Conservation (phyloP, 2,329 filamentous ascomycete genomes). For the Pseudogymnoascus sp. region DNA sequence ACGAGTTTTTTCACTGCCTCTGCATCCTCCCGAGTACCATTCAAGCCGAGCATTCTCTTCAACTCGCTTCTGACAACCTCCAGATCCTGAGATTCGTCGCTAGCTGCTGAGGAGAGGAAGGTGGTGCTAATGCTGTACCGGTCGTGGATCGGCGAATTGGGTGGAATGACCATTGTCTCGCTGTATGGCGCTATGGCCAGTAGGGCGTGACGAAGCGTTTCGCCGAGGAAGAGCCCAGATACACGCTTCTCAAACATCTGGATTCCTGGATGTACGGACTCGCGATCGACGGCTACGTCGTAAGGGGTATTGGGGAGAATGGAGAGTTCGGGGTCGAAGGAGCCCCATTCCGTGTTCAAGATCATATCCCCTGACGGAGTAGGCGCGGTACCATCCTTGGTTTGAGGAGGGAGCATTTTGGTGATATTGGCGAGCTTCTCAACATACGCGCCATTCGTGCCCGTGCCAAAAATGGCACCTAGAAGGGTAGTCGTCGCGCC, state of each 20-base stretch:
- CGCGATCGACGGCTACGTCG: constrained; percentile 68
- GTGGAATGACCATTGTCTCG: constrained; percentile 61
- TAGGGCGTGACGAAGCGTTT: constrained; percentile 75
- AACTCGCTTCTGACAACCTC: constrained; percentile 69
- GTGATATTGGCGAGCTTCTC: constrained; percentile 82
- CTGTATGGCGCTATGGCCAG: constrained; percentile 66
- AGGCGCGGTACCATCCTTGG: constrained; percentile 67
- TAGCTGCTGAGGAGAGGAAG: constrained; percentile 79
- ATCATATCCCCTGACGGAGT: constrained; percentile 86
- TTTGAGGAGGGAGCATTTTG: constrained; percentile 49
- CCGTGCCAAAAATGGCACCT: constrained; percentile 96
- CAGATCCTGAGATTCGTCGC: constrained; percentile 65
- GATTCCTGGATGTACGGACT: constrained; percentile 82
- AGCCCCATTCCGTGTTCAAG: constrained; percentile 97
- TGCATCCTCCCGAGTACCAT: constrained; percentile 73
- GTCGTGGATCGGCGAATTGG: constrained; percentile 59
- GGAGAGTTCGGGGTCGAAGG: constrained; percentile 88
- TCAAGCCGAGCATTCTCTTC: constrained; percentile 67
- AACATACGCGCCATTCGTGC: constrained; percentile 94
- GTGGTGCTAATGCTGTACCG: constrained; percentile 88
- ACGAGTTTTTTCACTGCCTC: constrained; percentile 79
- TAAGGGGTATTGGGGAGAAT: constrained; percentile 80
- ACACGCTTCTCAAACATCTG: constrained; percentile 99
- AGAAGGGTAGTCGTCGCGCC: constrained; percentile 79
- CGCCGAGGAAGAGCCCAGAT: constrained; percentile 95